Evolutionary conservation across 148 eudicot species (phyloP), one percentile per base, ranked within the genome.

Genomic region (Tetragonia tetragonoides): DNA sequence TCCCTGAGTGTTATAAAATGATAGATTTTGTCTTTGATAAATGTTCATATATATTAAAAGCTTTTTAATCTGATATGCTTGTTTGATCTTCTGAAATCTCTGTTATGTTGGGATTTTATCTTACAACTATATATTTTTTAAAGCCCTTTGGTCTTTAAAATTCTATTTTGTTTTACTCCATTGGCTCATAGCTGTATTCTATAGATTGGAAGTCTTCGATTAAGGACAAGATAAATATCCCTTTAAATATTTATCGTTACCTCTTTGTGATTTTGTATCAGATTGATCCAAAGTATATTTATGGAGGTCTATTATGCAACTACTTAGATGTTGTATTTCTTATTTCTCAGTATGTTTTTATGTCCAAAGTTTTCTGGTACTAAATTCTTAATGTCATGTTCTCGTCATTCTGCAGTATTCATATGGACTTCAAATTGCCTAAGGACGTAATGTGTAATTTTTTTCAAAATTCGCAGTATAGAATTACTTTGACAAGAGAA

Each of bases 21-120:
- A 14, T 38, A 38, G 12, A 10, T 68, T 68, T 49, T 46, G 24
- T 75, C 39, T 42, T 61, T 72, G 66, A 62, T 79, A 46, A 34
- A 53, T 44, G 12, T 21, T 42, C 14, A 40, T 28, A 64, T 11
- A 7, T 24, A 46, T 24, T 7, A 62, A 8, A 17, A 18, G 28
- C 23, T 42, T 69, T 20, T 69, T n/a, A 53, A 40, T 74, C 65
- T 74, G 37, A 21, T 59, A 10, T 21, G n/a, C 16, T 38, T 62
- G 41, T 20, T 63, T 11, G 66, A 12, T 28, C 18, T 21, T 54
- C 46, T 16, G 61, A 54, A 47, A 37, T 3, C 24, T 17, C 7
- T 72, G 12, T 21, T 28, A 10, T 3, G 37, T 16, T 34, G 40
- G 37, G 68, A 37, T 65, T 15, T 38, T 28, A 4, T 24, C 34